Base-by-base conservation (phyloP, 2,329 filamentous ascomycete species). In the Cladosporium sp. region DNA sequence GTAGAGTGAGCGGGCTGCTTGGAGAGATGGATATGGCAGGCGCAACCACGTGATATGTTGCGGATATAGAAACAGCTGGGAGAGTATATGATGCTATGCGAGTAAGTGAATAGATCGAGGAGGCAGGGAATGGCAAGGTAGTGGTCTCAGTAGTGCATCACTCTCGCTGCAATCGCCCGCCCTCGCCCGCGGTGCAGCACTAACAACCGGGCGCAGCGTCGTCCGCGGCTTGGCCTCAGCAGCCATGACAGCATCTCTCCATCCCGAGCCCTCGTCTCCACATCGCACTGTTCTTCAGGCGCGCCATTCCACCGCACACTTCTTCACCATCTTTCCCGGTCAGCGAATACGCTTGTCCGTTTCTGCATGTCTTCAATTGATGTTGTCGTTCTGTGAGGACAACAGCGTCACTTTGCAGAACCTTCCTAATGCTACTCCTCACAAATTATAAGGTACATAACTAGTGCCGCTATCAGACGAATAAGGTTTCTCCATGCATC, bases 221-320 rank as follows among this genome's bases (percentile, higher is more conserved):
- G 40, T 55, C 52, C 52, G 28, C 29, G 52, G 52, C 52, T 55
- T 55, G 52, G 52, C 52, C 52, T 55, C n/a, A 46, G 40, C 40
- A n/a, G 23, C 23, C 23, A 55, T 55, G 52, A 55, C 52, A 53
- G 28, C 52, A 31, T 31, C 52, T 55, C 52, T 55, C 26, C 52
- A 29, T 55, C 29, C 52, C 14, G 23, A n/a, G 4, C 31, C 52
- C 52, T 31, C 52, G 28, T 33, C 52, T 55, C 28, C 52, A 55
- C 40, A 46, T 46, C 40, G 40, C 40, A 46, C 52, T 31, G 52
- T 55, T 29, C 52, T 33, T n/a, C 26, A 8, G 33, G 52, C 52
- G 52, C 16, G 50, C 14, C 16, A 29, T 33, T 14, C 16, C 52
- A 33, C 52, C 18, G 26, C n/a, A 46, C 3, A 46, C 40, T 46